Evolutionary conservation across 2,329 filamentous ascomycete species (phyloP), one percentile per base, ranked within the genome.

Genomic region (Nigrograna mackinnonii): DNA sequence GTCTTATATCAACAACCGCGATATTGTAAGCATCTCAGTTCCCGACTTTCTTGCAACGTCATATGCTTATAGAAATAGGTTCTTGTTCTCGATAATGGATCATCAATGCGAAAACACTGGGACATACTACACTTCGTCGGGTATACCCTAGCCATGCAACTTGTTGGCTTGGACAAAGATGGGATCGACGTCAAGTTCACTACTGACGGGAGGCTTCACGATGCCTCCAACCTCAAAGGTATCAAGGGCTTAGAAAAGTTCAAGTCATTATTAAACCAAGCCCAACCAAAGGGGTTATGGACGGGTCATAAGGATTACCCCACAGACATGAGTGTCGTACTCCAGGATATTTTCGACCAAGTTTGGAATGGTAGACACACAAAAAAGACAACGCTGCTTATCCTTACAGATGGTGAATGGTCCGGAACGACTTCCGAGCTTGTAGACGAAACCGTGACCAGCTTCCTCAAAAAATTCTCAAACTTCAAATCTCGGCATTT

Each of bases 391-490:
- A 55, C 36, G 7, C 17, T 55, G 11, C 49, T 57, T 19, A 41
- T 58, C 2, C 35, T 59, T n/a, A 59, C 56, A 0, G 49, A 59
- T 35, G 56, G 50, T 9, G 32, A 48, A 2, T 59, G 54, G 54
- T 18, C 35, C 13, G 35, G 39, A 5, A 41, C 40, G 9, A 13
- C 19, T 9, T 32, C 31, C 2, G 13, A 4, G 17, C 6, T 18
- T 17, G 17, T 49, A n/a, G 21, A 47, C 13, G 21, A 40, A 4
- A 34, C 38, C 6, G 43, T 54, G n/a, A 12, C 41, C 12, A 31
- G 39, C 5, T 41, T 54, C 22, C 40, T 35, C 3, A 31, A 17
- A 24, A 20, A 44, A n/a, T 12, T 43, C n/a, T 3, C 35, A 37
- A 43, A 17, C 22, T 17, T 11, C 20, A 17, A 5, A 39, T 41